Evolutionary conservation across 768 basidiomycete genomes (phyloP).

Genomic region (Leccinum olivaceopallidum): DNA sequence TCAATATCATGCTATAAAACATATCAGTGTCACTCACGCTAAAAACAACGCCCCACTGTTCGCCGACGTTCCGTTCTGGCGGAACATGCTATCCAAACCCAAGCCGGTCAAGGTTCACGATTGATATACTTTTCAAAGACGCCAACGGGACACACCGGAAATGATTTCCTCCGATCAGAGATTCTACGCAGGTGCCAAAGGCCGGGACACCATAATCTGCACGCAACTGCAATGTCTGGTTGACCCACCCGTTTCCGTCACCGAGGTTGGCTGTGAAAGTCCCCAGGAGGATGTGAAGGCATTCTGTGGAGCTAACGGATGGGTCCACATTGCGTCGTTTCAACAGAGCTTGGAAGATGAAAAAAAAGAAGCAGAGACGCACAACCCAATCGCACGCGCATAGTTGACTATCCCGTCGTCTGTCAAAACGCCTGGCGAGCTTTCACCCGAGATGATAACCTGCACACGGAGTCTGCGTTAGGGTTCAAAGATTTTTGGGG

Average conservation of each 20-base stretch:
- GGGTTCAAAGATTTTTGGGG: not conserved
- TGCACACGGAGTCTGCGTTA: slow-evolving; percentile 10
- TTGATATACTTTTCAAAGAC: not conserved
- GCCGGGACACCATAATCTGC: slow-evolving; percentile 39
- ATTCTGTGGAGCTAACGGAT: slow-evolving; percentile 40
- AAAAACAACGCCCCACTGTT: slow-evolving; percentile 55
- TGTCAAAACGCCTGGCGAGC: slow-evolving; percentile 57
- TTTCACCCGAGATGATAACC: slow-evolving; percentile 67
- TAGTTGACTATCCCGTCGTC: slow-evolving; percentile 58
- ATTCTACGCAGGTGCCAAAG: slow-evolving; percentile 48
- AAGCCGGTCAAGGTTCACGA: not conserved
- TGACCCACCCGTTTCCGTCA: slow-evolving; percentile 45
- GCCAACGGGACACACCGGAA: slow-evolving; percentile 37
- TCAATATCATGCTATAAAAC: not conserved
- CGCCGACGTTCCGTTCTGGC: slow-evolving; percentile 58
- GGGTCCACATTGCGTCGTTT: not conserved
- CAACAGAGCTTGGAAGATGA: too few relatives aligned
- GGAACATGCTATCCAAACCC: slow-evolving; percentile 39
- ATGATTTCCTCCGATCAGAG: slow-evolving; percentile 47
- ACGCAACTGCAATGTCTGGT: slow-evolving; percentile 46
- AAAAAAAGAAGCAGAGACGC: slow-evolving; percentile 20
- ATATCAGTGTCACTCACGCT: slow-evolving; percentile 40
- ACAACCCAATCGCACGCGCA: slow-evolving; percentile 66
- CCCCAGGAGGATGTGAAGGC: slow-evolving; percentile 37
- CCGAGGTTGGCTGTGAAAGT: slow-evolving; percentile 45